Base-by-base conservation (phyloP, 2,329 filamentous ascomycete species). In the Tolypocladium ovalisporum region DNA sequence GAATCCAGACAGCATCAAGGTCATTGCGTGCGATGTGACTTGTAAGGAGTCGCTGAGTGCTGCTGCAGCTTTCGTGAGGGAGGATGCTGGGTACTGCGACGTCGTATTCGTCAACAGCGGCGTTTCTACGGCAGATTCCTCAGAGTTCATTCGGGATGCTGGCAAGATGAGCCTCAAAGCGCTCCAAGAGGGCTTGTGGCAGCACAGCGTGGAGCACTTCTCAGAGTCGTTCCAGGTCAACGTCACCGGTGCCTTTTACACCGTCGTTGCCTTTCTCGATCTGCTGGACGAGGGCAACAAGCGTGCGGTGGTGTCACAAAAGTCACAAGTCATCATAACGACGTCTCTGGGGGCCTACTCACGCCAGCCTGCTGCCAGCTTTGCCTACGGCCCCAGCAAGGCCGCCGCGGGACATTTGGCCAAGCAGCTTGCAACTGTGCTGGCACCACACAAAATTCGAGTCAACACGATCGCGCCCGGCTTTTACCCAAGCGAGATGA, bases 401-500 rank as follows among this genome's bases (percentile, higher is more conserved):
- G 85, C 81, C 0, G 87, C 84, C 0, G 79, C 86, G 0, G 77
- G 84, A 17, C 86, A 89, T 56, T 65, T 89, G 34, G 82, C 81
- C 3, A 88, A 88, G 71, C 79, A 88, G 63, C 79, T 89, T 65
- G 80, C 81, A 17, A 81, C 81, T 3, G 80, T 84, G 65, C 75
- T 90, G 58, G 76, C 80, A 40, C 78, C 79, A 54, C 78, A 82
- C 35, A 75, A 77, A 0, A 78, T 90, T 29, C 73, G 87, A 1
- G 81, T 70, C 37, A 79, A 79, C 60, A 69, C 70, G 1, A 63
- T 79, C 52, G 72, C 73, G 0, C 76, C 76, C 5, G 75, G 75
- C 0, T 65, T 88, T 58, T 89, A 87, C 64, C 84, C 85, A 0
- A 83, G 78, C 10, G 85, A 89, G 64, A 83, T 90, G 79, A 87